Conservation (phyloP, 2,329 filamentous ascomycete species). For the Botrytis aclada region DNA sequence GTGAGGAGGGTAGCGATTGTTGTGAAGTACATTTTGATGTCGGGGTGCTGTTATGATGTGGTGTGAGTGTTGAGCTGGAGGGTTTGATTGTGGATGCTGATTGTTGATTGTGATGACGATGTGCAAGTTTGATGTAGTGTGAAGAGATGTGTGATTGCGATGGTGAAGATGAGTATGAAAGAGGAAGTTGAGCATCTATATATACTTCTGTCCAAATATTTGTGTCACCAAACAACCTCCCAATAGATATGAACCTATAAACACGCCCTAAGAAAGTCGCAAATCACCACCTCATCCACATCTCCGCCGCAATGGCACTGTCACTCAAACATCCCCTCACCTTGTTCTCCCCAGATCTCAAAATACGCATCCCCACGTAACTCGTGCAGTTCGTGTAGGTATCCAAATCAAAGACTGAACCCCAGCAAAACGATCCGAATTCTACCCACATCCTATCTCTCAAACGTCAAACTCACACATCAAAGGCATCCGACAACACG, state of each 20-base stretch:
- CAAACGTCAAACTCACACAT: not conserved
- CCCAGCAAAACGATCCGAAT: not conserved
- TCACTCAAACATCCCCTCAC: not conserved
- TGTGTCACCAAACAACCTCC: not conserved
- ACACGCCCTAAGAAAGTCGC: not conserved
- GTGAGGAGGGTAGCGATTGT: constrained; percentile 24
- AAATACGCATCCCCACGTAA: not conserved
- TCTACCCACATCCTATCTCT: not conserved
- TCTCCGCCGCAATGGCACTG: not conserved
- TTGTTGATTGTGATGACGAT: not conserved
- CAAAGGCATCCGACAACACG: not conserved
- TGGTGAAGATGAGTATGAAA: not conserved
- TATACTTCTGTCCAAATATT: not conserved
- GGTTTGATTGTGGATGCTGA: not conserved
- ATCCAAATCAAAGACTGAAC: not conserved
- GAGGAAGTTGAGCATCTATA: not conserved
- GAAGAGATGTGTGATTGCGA: not conserved
- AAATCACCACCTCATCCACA: not conserved
- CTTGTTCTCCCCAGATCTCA: not conserved
- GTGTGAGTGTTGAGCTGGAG: not conserved
- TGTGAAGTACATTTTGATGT: constrained; percentile 27
- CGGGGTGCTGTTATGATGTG: no score
- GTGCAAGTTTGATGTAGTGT: not conserved
- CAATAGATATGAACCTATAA: not conserved
- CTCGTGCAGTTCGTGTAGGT: not conserved